Evolutionary conservation across 176 grass and related monocot genomes (phyloP).

Genomic region (Musa acuminata): DNA sequence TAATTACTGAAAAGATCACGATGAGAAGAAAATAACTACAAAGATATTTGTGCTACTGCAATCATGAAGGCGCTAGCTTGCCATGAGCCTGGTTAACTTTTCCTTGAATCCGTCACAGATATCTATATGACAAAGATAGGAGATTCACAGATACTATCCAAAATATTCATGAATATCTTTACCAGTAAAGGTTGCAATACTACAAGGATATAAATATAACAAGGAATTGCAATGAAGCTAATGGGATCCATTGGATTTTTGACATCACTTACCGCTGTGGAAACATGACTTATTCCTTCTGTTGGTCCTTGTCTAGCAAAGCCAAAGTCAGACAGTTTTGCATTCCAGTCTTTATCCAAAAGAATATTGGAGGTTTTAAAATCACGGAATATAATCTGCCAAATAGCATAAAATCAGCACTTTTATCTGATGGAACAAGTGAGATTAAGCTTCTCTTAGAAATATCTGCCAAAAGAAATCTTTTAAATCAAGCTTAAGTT

Average conservation of each 20-base stretch:
- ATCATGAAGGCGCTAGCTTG: too few relatives aligned
- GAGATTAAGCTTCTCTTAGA: not conserved
- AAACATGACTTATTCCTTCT: slow-evolving; percentile 88
- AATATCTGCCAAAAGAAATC: not conserved
- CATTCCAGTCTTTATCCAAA: slow-evolving; percentile 81
- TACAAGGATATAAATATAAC: not conserved
- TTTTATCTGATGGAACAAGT: not conserved
- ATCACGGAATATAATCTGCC: slow-evolving; percentile 94
- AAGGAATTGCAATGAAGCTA: not conserved
- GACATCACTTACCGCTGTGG: slow-evolving; percentile 60
- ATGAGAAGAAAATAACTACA: too few relatives aligned
- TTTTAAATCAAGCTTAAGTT: not conserved
- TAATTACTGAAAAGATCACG: too few relatives aligned
- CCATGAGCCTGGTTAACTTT: too few relatives aligned
- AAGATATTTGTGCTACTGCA: too few relatives aligned
- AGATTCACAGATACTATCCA: too few relatives aligned
- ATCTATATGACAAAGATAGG: too few relatives aligned
- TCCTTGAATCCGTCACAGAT: too few relatives aligned
- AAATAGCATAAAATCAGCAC: not conserved
- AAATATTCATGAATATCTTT: too few relatives aligned
- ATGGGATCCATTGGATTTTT: not conserved
- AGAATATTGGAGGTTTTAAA: slow-evolving; percentile 94
- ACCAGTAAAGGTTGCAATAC: too few relatives aligned
- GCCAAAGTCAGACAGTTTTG: slow-evolving; percentile 92
- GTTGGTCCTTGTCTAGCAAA: slow-evolving; percentile 91